Evolutionary conservation across 192 early-diverging fungal species (phyloP), one percentile per base, ranked within the genome.

Genomic region (Entomortierella chlamydospora): DNA sequence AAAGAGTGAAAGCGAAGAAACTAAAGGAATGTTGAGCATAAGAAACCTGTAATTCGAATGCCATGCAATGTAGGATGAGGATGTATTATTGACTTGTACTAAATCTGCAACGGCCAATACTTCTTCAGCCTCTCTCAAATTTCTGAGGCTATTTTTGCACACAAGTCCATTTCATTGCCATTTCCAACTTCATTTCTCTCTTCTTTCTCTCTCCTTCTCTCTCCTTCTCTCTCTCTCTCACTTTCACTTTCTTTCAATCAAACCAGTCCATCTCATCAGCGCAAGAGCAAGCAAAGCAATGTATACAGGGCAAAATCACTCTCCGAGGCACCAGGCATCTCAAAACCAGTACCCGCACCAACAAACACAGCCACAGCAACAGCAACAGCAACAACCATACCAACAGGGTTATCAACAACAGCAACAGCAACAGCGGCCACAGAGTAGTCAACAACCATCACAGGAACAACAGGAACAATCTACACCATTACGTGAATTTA

Each of bases 401-500:
- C 63, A 54, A 33, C 64, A 73, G 54, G 49, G 61, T 2, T 45
- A 66, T 37, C 70, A 57, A 22, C 41, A 64, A 20, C 45, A 56
- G n/a, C 49, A 55, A 7, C 68, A 37, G 42, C 64, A 67, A 67
- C 47, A 62, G 7, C 57, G 41, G 30, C 49, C 60, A 15, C 66
- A 58, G 43, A n/a, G 42, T 9, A 50, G 55, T 33, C 49, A 64
- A 20, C 49, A 50, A n/a, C 49, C 4, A 29, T n/a, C 4, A 49
- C 30, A 64, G 7, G 28, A 64, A 54, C 23, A 58, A 2, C 39
- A 33, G 8, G 23, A 51, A n/a, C 30, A 56, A 26, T 29, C 34
- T 4, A 2, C 50, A 30, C 26, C 53, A 15, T 25, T 29, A 12
- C 60, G 74, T 20, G 74, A 78, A 26, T 78, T 78, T 43, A 78